Evolutionary conservation across 176 grass and related monocot genomes (phyloP).

Genomic region (Triticum turgidum): DNA sequence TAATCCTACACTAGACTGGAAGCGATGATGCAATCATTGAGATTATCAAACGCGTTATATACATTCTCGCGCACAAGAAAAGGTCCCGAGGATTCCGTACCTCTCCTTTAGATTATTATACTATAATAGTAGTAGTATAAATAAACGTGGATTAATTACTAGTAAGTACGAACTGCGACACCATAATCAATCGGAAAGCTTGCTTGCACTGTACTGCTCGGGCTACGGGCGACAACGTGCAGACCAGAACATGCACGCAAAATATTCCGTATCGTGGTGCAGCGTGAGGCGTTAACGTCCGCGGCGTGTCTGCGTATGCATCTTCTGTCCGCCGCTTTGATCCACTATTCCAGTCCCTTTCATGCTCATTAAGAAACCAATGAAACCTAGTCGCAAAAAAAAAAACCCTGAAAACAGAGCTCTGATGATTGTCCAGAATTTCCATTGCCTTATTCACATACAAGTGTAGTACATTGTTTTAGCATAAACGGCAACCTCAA

Average conservation of each 20-base stretch:
- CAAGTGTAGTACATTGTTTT: too few relatives aligned
- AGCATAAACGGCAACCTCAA: too few relatives aligned
- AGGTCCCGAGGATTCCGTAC: slow-evolving; percentile 6
- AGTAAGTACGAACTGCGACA: not conserved
- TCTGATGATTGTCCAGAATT: too few relatives aligned
- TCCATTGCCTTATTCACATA: too few relatives aligned
- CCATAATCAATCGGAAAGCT: slow-evolving; percentile 10
- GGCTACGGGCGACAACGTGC: slow-evolving; percentile 32
- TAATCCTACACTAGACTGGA: not conserved
- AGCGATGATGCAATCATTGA: slow-evolving; percentile 28
- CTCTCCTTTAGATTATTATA: not conserved
- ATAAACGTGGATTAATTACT: not conserved
- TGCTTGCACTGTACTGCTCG: slow-evolving; percentile 15
- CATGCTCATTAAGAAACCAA: too few relatives aligned
- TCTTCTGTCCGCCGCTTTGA: not conserved
- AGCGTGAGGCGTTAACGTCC: slow-evolving; percentile 4
- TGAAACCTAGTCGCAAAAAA: too few relatives aligned
- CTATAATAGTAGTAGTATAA: not conserved
- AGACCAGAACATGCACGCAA: slow-evolving; percentile 27
- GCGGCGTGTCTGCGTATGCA: not conserved
- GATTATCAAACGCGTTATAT: not conserved
- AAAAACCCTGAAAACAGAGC: too few relatives aligned
- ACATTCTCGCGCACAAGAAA: slow-evolving; percentile 12
- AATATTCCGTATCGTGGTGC: not conserved
- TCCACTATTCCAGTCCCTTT: not conserved